phyloP scores from a whole-genome alignment of 805 yeast species.

The Wickerhamiella brachini region DNA sequence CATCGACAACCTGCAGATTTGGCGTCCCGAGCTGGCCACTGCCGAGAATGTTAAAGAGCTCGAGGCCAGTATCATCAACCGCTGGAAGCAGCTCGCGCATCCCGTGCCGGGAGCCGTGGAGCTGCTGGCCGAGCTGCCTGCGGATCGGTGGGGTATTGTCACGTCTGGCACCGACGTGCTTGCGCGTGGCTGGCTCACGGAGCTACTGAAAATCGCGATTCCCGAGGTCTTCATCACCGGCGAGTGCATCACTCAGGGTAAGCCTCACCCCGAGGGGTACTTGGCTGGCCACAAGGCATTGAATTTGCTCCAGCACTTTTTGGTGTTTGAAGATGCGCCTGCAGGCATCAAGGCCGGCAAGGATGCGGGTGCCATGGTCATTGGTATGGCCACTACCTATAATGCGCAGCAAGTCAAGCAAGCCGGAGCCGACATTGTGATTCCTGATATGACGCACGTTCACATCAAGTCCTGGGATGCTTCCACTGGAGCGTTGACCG shows the following conservation, averaged over 20 bases:
- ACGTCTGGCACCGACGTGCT: slow-evolving; percentile 69
- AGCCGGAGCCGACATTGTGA: slow-evolving; percentile 73
- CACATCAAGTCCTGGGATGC: slow-evolving; percentile 40
- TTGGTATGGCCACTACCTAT: slow-evolving; percentile 75
- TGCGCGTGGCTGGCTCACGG: slow-evolving; percentile 66
- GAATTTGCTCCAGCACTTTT: slow-evolving; percentile 27
- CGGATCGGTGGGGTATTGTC: slow-evolving; percentile 66
- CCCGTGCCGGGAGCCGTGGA: slow-evolving; percentile 67
- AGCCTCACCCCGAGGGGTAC: slow-evolving; percentile 82
- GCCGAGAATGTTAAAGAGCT: slow-evolving; percentile 49
- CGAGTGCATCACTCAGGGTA: slow-evolving; percentile 63
- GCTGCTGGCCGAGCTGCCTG: slow-evolving; percentile 28
- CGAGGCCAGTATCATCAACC: slow-evolving; percentile 57
- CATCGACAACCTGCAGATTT: slow-evolving; percentile 56
- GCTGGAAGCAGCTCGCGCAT: slow-evolving; percentile 57
- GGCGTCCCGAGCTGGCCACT: slow-evolving; percentile 62
- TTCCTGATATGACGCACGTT: slow-evolving; percentile 54
- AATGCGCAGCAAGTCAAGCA: slow-evolving; percentile 51
- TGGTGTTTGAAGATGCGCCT: slow-evolving; percentile 77
- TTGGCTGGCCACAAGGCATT: slow-evolving; percentile 25
- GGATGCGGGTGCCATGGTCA: slow-evolving; percentile 68
- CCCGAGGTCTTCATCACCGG: slow-evolving; percentile 77
- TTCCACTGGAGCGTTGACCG: slow-evolving; percentile 21
- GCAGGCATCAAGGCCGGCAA: slow-evolving; percentile 78
- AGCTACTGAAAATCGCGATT: slow-evolving; percentile 41